Conservation (phyloP, 192 early-diverging fungal species). For the Umbelopsis sp. region DNA sequence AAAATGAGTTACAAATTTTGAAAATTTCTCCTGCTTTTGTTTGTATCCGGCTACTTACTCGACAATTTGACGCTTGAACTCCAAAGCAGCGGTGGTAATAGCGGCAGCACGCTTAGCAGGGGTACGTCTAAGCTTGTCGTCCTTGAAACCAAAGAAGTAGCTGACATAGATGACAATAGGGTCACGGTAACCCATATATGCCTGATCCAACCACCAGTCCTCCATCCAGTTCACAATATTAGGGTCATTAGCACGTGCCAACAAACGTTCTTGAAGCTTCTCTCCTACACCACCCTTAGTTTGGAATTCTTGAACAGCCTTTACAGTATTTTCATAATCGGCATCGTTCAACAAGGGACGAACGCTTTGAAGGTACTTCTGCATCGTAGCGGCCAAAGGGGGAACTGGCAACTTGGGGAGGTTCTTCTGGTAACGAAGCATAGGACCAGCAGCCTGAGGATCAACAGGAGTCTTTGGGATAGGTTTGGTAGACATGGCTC, state of each 20-base stretch:
- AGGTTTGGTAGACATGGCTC: slow-evolving; percentile 13
- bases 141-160: slow-evolving; percentile 95
- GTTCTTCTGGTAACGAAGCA: slow-evolving; percentile 72
- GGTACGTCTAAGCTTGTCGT: slow-evolving; percentile 78
- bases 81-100: slow-evolving; percentile 85
- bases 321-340: slow-evolving; percentile 71
- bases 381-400: slow-evolving; percentile 75
- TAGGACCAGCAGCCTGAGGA: slow-evolving; percentile 54
- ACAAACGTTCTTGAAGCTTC: slow-evolving; percentile 82
- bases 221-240: slow-evolving; percentile 87
- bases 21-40: no score
- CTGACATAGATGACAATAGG: slow-evolving; percentile 94
- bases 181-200: slow-evolving; percentile 95
- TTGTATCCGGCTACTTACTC: slow-evolving; percentile 41
- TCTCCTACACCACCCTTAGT: slow-evolving; percentile 80
- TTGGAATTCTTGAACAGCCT: slow-evolving; percentile 75
- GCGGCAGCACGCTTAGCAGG: slow-evolving; percentile 86
- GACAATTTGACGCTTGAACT: slow-evolving; percentile 81
- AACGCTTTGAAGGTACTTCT: slow-evolving; percentile 80
- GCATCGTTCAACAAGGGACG: slow-evolving; percentile 69
- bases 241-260: slow-evolving; percentile 72
- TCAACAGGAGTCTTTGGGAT: slow-evolving; percentile 19
- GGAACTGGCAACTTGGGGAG: slow-evolving; percentile 93
- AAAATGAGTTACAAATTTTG: no score
- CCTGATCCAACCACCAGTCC: slow-evolving; percentile 97